Conservation (phyloP, 2,329 filamentous ascomycete species). For the Cladophialophora bantiana region DNA sequence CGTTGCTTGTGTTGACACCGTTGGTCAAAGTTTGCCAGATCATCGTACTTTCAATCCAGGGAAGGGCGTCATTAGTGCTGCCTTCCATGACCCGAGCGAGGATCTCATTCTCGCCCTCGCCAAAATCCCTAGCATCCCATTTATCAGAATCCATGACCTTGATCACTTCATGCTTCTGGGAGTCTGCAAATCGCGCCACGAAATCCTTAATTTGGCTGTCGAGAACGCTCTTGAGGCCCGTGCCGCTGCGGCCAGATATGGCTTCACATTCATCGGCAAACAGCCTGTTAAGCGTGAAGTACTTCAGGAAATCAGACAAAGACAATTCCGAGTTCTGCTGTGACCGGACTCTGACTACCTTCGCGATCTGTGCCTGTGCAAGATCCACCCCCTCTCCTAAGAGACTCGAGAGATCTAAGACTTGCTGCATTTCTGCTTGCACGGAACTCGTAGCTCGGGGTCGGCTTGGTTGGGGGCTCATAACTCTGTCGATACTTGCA, state of each 20-base stretch:
- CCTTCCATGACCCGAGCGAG: constrained; percentile 63
- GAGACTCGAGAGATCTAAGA: constrained; percentile 70
- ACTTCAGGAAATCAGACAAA: constrained; percentile 65
- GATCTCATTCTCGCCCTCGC: constrained; percentile 57
- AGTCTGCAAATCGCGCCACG: constrained; percentile 64
- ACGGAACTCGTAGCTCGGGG: constrained; percentile 38
- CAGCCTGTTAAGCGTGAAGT: constrained; percentile 68
- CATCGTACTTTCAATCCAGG: constrained; percentile 59
- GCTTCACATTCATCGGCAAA: constrained; percentile 73
- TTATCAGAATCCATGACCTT: constrained; percentile 66
- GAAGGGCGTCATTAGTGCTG: constrained; percentile 64
- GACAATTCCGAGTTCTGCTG: constrained; percentile 65
- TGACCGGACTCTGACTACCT: constrained; percentile 68
- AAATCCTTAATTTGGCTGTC: constrained; percentile 70
- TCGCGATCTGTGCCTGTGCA: constrained; percentile 68
- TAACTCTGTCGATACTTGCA: constrained; percentile 28
- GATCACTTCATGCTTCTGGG: constrained; percentile 64
- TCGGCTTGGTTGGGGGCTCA: constrained; percentile 32
- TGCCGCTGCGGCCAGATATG: constrained; percentile 67
- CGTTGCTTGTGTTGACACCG: constrained; percentile 39
- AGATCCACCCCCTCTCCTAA: constrained; percentile 72
- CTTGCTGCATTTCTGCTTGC: constrained; percentile 68
- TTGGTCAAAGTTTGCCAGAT: constrained; percentile 55
- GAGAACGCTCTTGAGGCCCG: constrained; percentile 65
- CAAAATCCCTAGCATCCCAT: constrained; percentile 71